These are phyloP conservation scores for Actinidia polygama DNA, from an alignment of 179 eudicot species.

Conservation along the genomic window DNA sequence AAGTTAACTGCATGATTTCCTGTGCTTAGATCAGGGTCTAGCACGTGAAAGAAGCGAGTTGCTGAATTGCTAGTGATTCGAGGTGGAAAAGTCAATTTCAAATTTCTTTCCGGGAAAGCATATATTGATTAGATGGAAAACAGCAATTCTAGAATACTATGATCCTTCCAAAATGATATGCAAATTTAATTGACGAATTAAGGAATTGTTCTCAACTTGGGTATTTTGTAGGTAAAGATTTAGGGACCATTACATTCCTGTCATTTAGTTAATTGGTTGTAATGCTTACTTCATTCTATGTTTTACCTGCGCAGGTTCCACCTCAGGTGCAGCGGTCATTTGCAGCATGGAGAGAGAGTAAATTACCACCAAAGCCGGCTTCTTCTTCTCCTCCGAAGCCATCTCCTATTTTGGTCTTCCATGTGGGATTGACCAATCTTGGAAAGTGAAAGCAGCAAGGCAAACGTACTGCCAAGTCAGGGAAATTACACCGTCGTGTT, in stretches of 20 bases:
- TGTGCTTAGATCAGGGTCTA: neutral
- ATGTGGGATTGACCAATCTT: neutral
- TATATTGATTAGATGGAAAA: neutral
- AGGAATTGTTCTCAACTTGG: neutral
- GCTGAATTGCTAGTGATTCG: too few species aligned
- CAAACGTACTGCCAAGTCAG: constrained; percentile 13
- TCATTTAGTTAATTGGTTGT: neutral
- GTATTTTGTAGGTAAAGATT: neutral
- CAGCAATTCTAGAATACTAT: neutral
- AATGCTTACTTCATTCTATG: neutral
- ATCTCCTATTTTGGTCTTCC: constrained; percentile 27
- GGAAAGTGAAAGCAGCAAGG: constrained; percentile 25
- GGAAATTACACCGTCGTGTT: neutral
- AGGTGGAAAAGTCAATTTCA: too few species aligned
- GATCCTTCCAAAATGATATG: neutral
- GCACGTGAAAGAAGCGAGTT: neutral
- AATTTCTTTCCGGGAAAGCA: too few species aligned
- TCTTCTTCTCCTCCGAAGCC: neutral
- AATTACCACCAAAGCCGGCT: constrained; percentile 11
- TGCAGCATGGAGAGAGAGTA: constrained; percentile 47
- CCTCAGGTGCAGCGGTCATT: constrained; percentile 52
- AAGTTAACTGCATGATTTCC: neutral
- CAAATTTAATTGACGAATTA: neutral
- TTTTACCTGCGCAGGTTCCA: constrained; percentile 52
- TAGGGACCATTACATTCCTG: neutral